Evolutionary conservation across 176 grass and related monocot species (phyloP), one percentile per base, ranked within the genome.

Genomic region (Otatea glauca): DNA sequence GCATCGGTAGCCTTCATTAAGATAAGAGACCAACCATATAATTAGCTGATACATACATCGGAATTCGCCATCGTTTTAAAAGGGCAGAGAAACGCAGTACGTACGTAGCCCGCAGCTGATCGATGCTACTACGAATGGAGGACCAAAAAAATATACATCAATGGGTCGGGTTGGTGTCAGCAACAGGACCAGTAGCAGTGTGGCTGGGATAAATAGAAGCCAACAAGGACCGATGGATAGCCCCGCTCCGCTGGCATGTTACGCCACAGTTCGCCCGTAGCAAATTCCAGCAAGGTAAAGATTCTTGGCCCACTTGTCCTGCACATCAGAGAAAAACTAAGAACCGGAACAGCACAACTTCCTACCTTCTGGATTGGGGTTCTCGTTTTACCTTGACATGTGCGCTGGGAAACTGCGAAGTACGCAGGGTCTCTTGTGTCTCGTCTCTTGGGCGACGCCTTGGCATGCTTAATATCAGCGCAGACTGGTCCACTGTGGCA

Each of bases 181-280:
- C 43, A 83, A 29, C 35, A 17, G 55, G 74, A 25, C 7, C 58
- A 1, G 21, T 11, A 43, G 24, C 70, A 35, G 29, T 29, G 27
- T 5, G 4, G 72, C 29, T 11, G 11, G 21, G 51, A 67, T 68
- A 85, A 42, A 66, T 39, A 85, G 13, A 77, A 38, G 17, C 25
- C 32, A 48, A 75, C 42, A 41, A 20, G 35, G 21, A 34, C 34
- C n/a, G n/a, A 59, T 38, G 23, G n/a, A 72, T 16, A 35, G 12
- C 35, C 9, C 17, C 18, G 47, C 18, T 41, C 38, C 60, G 2
- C 34, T 0, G 2, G 15, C 13, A 43, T 69, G 86, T 81, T 86
- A 96, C 5, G 91, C 92, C 64, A 93, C 94, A 12, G 94, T 96
- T 20, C 94, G 88, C 49, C 94, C 94, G n/a, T 91, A 96, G 87